Conservation (phyloP, 140 eudicot species). For the Oenanthe javanica region DNA sequence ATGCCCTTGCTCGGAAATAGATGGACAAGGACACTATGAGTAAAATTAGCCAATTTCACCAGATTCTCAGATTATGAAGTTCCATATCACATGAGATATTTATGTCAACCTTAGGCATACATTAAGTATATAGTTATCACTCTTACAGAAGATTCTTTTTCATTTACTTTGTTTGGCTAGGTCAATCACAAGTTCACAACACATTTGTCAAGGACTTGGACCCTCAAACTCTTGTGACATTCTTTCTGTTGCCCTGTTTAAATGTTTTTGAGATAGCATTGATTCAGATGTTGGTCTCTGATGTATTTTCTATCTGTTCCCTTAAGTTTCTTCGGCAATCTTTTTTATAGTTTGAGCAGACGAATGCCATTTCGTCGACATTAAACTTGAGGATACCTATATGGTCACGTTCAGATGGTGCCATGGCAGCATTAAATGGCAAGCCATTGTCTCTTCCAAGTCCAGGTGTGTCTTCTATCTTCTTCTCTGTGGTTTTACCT, state of each 20-base stretch:
- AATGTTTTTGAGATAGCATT: background rate
- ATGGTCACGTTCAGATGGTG: constrained; percentile 58
- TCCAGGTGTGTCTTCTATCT: constrained; percentile 41
- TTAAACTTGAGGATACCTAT: constrained; percentile 71
- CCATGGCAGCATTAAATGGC: constrained; percentile 49
- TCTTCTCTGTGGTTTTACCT: background rate
- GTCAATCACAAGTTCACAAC: background rate
- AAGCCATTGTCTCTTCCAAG: constrained; percentile 30
- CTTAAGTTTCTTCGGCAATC: background rate
- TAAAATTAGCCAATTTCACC: background rate
- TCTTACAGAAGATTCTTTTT: background rate
- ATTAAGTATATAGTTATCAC: background rate
- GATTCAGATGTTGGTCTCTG: background rate
- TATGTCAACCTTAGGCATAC: background rate
- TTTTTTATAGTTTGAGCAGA: constrained; percentile 25
- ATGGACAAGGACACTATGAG: background rate
- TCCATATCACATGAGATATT: background rate
- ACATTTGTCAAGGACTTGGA: background rate
- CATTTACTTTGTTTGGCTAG: background rate
- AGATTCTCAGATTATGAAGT: background rate
- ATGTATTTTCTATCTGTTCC: background rate
- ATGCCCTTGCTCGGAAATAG: background rate
- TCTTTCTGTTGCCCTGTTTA: background rate
- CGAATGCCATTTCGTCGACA: constrained; percentile 23
- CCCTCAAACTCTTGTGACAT: background rate